A percentile compares a stretch with the other conserved stretches of the same genome.
phyloP scores from a whole-genome alignment of 2,329 filamentous ascomycete genomes.

The Orbilia oligospora region DNA sequence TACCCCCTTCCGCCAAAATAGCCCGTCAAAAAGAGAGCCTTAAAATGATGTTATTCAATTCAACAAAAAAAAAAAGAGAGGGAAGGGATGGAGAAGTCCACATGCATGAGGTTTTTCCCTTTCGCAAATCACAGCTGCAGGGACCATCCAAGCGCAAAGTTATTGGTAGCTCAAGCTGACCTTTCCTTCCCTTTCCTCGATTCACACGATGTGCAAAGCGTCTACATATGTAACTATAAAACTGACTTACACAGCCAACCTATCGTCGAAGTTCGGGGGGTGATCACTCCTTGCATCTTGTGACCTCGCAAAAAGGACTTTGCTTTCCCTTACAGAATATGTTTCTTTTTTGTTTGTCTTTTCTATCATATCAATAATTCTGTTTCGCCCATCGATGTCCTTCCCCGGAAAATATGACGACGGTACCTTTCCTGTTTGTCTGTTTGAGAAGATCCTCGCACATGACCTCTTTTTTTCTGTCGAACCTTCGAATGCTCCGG shows the following conservation, averaged over 20 bases:
- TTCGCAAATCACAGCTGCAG: conserved; percentile 52
- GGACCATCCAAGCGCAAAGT: conserved; percentile 22
- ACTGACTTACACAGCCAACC: conserved; percentile 20
- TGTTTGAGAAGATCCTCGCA: neutral
- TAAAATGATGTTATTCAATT: conserved; percentile 30
- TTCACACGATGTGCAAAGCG: neutral
- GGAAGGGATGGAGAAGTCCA: too few relatives aligned
- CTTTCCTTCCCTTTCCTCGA: neutral
- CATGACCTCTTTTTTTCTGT: neutral
- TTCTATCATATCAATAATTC: neutral
- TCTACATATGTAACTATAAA: neutral
- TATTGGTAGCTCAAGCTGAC: conserved; percentile 26
- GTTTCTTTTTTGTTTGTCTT: neutral
- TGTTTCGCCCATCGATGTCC: neutral
- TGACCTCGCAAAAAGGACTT: neutral
- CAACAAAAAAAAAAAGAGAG: conserved; percentile 37
- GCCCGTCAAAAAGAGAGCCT: conserved; percentile 1
- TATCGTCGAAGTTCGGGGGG: conserved; percentile 37
- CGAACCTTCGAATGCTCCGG: conserved; percentile 11
- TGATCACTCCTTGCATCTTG: conserved; percentile 7
- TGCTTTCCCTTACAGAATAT: neutral
- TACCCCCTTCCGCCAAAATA: conserved; percentile 33
- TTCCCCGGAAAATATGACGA: conserved; percentile 15
- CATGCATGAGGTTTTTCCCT: conserved; percentile 21
- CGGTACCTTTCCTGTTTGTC: neutral